Evolutionary conservation across 2,329 filamentous ascomycete genomes (phyloP).

Genomic region (Fusarium zealandicum): DNA sequence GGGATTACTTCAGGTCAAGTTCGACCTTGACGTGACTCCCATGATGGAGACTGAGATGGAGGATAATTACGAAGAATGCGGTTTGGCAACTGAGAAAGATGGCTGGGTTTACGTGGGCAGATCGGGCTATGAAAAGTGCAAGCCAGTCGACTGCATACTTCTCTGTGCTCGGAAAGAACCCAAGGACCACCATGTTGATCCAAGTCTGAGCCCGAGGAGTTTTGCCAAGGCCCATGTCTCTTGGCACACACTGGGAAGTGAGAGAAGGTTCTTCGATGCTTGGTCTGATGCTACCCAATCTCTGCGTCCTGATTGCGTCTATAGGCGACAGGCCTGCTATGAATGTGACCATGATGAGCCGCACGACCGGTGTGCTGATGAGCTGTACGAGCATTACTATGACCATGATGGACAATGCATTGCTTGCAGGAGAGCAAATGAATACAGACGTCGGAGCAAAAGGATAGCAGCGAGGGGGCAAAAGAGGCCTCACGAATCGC

Average conservation of each 20-base stretch:
- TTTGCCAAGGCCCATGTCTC: neutral
- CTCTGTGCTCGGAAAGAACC: constrained; percentile 5
- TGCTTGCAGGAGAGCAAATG: constrained; percentile 13
- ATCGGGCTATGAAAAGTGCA: neutral
- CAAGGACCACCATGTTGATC: neutral
- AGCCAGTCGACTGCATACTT: neutral
- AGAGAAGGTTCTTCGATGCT: neutral
- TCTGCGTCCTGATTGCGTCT: constrained; percentile 14
- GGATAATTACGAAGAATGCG: neutral
- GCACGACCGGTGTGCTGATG: constrained; percentile 11
- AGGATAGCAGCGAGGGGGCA: constrained; percentile 1
- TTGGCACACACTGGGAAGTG: constrained; percentile 1
- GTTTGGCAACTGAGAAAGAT: constrained; percentile 2
- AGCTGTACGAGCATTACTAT: constrained; percentile 23
- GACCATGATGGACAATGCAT: constrained; percentile 26
- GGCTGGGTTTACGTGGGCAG: constrained; percentile 10
- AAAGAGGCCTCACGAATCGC: neutral
- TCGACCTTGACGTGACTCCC: too few species aligned
- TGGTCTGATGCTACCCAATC: neutral
- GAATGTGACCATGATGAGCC: neutral
- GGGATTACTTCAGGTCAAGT: too few species aligned
- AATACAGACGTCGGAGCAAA: constrained; percentile 17
- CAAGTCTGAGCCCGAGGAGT: neutral
- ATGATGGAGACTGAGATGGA: too few species aligned
- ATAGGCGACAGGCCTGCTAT: constrained; percentile 2